Evolutionary conservation across 257 asterid genomes (phyloP), one percentile per base, ranked within the genome.

Genomic region (Scutellaria galericulata): DNA sequence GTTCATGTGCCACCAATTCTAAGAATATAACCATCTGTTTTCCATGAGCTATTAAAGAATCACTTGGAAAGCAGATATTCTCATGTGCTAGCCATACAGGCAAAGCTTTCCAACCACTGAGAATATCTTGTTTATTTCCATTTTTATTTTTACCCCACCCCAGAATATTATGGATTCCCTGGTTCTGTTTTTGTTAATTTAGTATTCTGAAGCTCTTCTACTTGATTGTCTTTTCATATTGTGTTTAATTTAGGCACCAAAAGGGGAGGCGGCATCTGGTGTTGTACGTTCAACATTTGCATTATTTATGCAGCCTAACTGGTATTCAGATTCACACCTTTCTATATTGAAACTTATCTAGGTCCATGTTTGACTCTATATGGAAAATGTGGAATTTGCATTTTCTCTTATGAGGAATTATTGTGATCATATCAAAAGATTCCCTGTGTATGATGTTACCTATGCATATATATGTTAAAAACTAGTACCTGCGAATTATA

Each of bases 201-300:
- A 54, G 14, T 31, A 51, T 41, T 42, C 50, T 65, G 44, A 64
- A 41, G 18, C 18, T 67, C 51, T 31, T 75, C 35, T 37, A 18
- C 27, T 71, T 63, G 37, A 52, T 55, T n/a, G n/a, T 63, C 52
- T 55, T 31, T 4, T 35, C 8, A 3, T 48, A 12, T 3, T 66
- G 13, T 60, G 15, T 24, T 73, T 55, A 74, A 10, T 31, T 20
- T 77, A 92, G 98, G 98, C 97, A 66, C 97, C 98, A 66, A 78
- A 69, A 67, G 89, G 90, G 71, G 89, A 86, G 73, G 82, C 75
- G 14, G 87, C 96, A 75, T 73, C 75, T 80, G 92, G 86, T 39
- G 83, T 86, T 74, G 98, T 90, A 57, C 98, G 98, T 53, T 86
- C 97, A 37, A 90, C 97, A 54, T 90, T 90, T 85, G 97, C 98